Conservation (phyloP, 2,329 filamentous ascomycete species). For the Cladosporium sp. region DNA sequence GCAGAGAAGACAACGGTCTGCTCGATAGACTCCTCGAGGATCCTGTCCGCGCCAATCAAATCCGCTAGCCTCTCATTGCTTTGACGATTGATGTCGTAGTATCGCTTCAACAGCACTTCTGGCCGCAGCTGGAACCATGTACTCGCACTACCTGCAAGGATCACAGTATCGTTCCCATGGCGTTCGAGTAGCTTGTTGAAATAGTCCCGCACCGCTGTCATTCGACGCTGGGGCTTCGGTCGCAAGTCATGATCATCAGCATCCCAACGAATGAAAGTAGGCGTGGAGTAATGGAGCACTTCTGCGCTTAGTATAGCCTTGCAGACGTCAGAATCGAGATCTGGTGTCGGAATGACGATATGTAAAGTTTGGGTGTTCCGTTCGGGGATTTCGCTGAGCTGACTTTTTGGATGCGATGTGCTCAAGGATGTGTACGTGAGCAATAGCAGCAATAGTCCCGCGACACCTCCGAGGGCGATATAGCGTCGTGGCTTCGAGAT, state of each 20-base stretch:
- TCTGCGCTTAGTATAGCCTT: conserved; percentile 18
- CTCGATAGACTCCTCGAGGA: conserved; percentile 38
- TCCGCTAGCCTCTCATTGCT: conserved; percentile 48
- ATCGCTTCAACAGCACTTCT: conserved; percentile 61
- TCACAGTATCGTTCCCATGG: conserved; percentile 55
- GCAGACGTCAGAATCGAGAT: conserved; percentile 11
- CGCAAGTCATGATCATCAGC: not conserved
- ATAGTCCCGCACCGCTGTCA: conserved; percentile 21
- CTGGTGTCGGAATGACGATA: conserved; percentile 7
- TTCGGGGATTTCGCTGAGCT: not conserved
- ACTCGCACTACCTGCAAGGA: conserved; percentile 62
- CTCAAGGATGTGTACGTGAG: not conserved
- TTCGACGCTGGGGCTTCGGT: conserved; percentile 12
- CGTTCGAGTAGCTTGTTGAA: conserved; percentile 18
- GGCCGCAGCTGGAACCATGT: conserved; percentile 64
- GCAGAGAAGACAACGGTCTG: conserved; percentile 11
- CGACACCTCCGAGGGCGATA: not conserved
- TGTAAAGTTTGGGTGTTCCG: conserved; percentile 9
- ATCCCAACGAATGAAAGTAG: conserved; percentile 21
- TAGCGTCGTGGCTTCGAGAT: not conserved
- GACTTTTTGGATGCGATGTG: not conserved
- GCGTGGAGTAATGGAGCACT: conserved; percentile 22
- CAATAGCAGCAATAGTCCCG: not conserved
- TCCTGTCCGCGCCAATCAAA: conserved; percentile 13
- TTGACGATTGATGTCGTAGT: conserved; percentile 50